These are phyloP conservation scores for Saccharomycopsis sp. DNA, from an alignment of 805 yeast species.

Conservation along the genomic window DNA sequence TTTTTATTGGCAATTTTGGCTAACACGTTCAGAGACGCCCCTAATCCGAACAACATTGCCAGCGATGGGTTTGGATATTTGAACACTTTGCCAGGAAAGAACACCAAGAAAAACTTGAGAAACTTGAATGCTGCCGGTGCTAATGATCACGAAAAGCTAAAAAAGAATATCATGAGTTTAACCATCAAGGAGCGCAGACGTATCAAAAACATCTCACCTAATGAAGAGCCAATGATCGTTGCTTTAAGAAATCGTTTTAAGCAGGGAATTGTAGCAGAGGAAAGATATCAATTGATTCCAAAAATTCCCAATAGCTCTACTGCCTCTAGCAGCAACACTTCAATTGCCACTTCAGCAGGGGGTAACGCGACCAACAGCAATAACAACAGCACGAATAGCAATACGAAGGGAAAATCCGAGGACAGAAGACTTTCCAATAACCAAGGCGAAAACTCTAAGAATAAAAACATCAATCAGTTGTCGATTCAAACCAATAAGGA, in stretches of 20 bases:
- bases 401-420: background rate
- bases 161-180: conserved; percentile 78
- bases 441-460: conserved; percentile 3
- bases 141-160: conserved; percentile 73
- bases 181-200: conserved; percentile 81
- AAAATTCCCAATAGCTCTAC: conserved; percentile 65
- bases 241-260: conserved; percentile 25
- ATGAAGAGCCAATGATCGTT: conserved; percentile 55
- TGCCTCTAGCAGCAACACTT: conserved; percentile 29
- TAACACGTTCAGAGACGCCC: conserved; percentile 72
- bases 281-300: conserved; percentile 36
- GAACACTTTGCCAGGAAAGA: conserved; percentile 38
- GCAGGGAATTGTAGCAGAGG: conserved; percentile 23
- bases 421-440: background rate
- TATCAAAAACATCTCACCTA: conserved; percentile 78
- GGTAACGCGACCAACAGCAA: conserved; percentile 6
- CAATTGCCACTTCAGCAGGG: background rate
- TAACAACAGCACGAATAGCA: background rate
- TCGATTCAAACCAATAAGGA: conserved; percentile 13
- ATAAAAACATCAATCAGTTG: conserved; percentile 16
- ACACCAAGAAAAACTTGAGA: conserved; percentile 37
- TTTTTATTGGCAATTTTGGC: conserved; percentile 75
- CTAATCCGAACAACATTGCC: conserved; percentile 26
- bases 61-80: conserved; percentile 40
- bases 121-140: conserved; percentile 35